These are phyloP conservation scores for Nothopassalora personata DNA, from an alignment of 2,329 filamentous ascomycete species.

Conservation along the genomic window DNA sequence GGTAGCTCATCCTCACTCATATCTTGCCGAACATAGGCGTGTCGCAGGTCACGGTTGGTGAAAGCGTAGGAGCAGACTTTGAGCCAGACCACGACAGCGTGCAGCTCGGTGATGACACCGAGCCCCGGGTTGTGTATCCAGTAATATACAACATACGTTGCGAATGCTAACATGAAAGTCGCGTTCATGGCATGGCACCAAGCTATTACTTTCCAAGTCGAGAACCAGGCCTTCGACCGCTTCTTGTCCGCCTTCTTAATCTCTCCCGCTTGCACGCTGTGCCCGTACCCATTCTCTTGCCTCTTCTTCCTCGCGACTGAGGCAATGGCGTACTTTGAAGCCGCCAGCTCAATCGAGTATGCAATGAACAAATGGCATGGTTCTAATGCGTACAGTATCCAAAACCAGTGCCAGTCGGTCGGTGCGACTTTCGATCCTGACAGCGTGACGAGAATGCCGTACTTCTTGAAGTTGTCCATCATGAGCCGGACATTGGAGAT, in stretches of 20 bases:
- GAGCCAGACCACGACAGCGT: constrained; percentile 91
- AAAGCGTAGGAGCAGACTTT: constrained; percentile 95
- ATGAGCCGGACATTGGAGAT: constrained; percentile 90
- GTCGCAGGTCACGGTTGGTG: constrained; percentile 90
- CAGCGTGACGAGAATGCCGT: constrained; percentile 89
- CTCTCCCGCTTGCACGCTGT: constrained; percentile 53
- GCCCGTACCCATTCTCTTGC: constrained; percentile 23
- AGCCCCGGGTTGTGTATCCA: constrained; percentile 89
- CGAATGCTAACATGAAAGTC: constrained; percentile 70
- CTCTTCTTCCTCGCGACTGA: constrained; percentile 55
- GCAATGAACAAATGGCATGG: constrained; percentile 87
- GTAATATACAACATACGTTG: constrained; percentile 82
- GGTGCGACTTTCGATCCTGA: constrained; percentile 49
- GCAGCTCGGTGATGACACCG: constrained; percentile 81
- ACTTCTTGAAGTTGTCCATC: constrained; percentile 97
- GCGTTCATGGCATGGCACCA: constrained; percentile 74
- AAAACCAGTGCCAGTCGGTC: constrained; percentile 27
- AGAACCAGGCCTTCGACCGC: constrained; percentile 22
- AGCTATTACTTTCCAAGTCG: constrained; percentile 73
- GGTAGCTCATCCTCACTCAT: constrained; percentile 70
- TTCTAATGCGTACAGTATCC: constrained; percentile 73
- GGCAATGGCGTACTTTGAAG: constrained; percentile 70
- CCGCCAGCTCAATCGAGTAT: constrained; percentile 80
- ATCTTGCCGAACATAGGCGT: constrained; percentile 68
- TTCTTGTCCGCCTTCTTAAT: constrained; percentile 36